Evolutionary conservation across 495 filamentous ascomycete species (phyloP).

Genomic region (Chlorociboria aeruginascens): DNA sequence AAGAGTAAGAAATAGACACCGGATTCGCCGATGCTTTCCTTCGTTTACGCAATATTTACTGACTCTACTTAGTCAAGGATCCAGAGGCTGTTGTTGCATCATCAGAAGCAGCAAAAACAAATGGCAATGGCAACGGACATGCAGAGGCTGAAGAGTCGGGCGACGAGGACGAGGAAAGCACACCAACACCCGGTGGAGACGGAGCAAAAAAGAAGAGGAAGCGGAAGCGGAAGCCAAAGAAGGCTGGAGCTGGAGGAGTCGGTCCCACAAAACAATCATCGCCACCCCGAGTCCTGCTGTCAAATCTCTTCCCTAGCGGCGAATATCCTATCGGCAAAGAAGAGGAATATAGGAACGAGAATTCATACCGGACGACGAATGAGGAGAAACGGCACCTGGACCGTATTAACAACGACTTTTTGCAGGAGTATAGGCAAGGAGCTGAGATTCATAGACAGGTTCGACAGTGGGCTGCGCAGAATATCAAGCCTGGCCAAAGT

Average conservation of each 20-base stretch:
- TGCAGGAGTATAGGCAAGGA: slow-evolving; percentile 76
- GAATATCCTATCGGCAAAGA: slow-evolving; percentile 73
- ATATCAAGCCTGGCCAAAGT: slow-evolving; percentile 69
- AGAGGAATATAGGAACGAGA: slow-evolving; percentile 65
- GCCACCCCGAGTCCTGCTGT: slow-evolving; percentile 64
- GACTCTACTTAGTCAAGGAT: slow-evolving; percentile 9
- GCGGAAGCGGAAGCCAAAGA: slow-evolving; percentile 79
- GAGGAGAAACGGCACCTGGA: slow-evolving; percentile 84
- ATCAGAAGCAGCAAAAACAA: slow-evolving; percentile 28
- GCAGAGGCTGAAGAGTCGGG: slow-evolving; percentile 54
- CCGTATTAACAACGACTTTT: slow-evolving; percentile 71
- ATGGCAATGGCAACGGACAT: slow-evolving; percentile 34
- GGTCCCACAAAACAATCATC: slow-evolving; percentile 62
- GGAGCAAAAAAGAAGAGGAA: slow-evolving; percentile 37
- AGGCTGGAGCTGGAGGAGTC: slow-evolving; percentile 65
- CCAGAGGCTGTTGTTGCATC: slow-evolving; percentile 17
- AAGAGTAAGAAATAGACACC: slow-evolving; percentile 27
- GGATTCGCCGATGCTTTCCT: not conserved
- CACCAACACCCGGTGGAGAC: slow-evolving; percentile 22
- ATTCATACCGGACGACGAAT: slow-evolving; percentile 67
- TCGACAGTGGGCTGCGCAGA: slow-evolving; percentile 69
- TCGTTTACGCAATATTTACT: no score
- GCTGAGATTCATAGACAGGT: slow-evolving; percentile 85
- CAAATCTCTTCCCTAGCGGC: slow-evolving; percentile 62
- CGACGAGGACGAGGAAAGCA: slow-evolving; percentile 40